Evolutionary conservation across 805 yeast species (phyloP), one percentile per base, ranked within the genome.

Genomic region (Kazachstania martiniae): DNA sequence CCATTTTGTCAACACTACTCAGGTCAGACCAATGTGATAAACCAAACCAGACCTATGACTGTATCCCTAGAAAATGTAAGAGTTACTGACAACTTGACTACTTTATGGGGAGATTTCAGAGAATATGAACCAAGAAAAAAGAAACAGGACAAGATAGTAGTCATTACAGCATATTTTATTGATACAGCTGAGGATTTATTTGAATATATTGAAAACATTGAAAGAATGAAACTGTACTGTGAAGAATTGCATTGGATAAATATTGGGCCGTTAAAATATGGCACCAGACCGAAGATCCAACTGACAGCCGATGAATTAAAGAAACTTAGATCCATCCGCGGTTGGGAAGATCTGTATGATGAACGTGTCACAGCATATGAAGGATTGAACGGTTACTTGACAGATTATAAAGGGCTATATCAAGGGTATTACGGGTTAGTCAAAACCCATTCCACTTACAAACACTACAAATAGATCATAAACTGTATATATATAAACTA

Each of bases 101-200:
- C 73, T 12, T 62, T 64, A 35, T 68, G 69, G 35, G 79, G 74
- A 12, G 86, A 87, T 54, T 85, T 89, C 49, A 62, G 73, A 28
- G 60, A 63, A 31, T 74, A 79, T 43, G 51, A 56, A 1, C 45
- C 54, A 3, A 42, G 54, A 4, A 34, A 38, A 8, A 44, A 47
- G 1, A n/a, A 46, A 4, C 59, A 61, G 27, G 66, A 69, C 3
- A 66, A 66, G 35, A 58, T 79, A 14, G 67, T 78, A 4, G 62
- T 81, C 2, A 70, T 77, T 3, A 67, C 82, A 0, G 79, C 78
- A 4, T 89, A 80, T 49, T 87, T 89, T 58, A 64, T 89, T 18
- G 97, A 89, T 56, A 89, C 97, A 0, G 96, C 96, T 0, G 94
- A 84, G 46, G 83, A 87, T 47, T 51, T 84, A 30, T 63, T 89